Evolutionary conservation across 306 rosid genomes (phyloP).

Genomic region (Fragaria nilgerrensis): DNA sequence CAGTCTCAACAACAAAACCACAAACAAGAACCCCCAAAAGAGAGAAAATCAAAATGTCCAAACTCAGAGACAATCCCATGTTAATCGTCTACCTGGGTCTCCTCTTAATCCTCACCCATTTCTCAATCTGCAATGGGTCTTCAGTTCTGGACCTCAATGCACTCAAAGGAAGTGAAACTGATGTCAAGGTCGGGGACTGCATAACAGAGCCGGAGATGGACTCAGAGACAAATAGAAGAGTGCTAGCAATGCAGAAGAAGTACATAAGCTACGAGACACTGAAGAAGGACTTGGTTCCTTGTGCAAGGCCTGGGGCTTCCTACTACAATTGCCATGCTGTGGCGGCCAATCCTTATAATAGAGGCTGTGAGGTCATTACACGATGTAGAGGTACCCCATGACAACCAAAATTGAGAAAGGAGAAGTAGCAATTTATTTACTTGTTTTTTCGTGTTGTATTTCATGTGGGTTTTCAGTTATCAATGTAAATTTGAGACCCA

Average conservation of each 20-base stretch:
- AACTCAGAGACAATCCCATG: constrained; percentile 37
- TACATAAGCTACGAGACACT: constrained; percentile 88
- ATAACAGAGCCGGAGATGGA: constrained; percentile 51
- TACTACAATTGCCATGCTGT: constrained; percentile 78
- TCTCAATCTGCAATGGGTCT: constrained; percentile 37
- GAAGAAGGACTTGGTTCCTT: constrained; percentile 79
- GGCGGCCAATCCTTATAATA: constrained; percentile 60
- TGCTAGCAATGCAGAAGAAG: constrained; percentile 68
- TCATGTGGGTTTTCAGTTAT: constrained; percentile 24
- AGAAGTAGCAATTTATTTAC: not conserved
- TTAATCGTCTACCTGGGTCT: constrained; percentile 34
- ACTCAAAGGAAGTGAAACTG: constrained; percentile 38
- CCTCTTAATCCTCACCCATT: constrained; percentile 41
- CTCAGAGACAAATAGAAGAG: constrained; percentile 69
- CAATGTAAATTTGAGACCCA: constrained; percentile 28
- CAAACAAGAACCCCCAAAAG: constrained; percentile 12
- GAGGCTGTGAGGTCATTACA: constrained; percentile 90
- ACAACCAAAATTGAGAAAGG: constrained; percentile 29
- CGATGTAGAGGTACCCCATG: constrained; percentile 64
- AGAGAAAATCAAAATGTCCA: constrained; percentile 37
- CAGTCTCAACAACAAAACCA: constrained; percentile 16
- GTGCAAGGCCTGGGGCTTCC: constrained; percentile 75
- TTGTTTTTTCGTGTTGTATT: constrained; percentile 8
- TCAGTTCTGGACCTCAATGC: constrained; percentile 55
- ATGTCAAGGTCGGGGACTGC: constrained; percentile 56